Percentiles rank a stretch among this genome's conserved stretches.
phyloP scores from a whole-genome alignment of 257 asterid genomes.

The Jasminum sambac region DNA sequence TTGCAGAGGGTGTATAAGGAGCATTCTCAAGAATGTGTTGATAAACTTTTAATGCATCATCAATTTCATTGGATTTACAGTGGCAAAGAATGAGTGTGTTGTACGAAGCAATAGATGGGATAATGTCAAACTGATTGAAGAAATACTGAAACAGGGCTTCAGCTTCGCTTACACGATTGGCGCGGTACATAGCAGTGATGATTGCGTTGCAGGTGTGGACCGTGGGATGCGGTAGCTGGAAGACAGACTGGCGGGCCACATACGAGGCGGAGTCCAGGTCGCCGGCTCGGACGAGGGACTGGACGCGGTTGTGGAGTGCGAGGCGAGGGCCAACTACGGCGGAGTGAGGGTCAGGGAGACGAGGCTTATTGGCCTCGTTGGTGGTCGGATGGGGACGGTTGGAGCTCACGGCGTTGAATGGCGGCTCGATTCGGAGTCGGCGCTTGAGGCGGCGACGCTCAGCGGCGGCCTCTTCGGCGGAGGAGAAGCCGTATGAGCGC shows the following conservation, averaged over 20 bases:
- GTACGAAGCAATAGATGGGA: conserved; percentile 71
- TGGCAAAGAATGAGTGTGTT: conserved; percentile 66
- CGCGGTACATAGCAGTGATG: conserved; percentile 82
- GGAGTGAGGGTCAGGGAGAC: conserved; percentile 79
- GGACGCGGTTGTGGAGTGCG: conserved; percentile 90
- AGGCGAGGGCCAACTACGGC: conserved; percentile 73
- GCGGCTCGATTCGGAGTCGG: neutral
- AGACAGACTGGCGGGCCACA: conserved; percentile 73
- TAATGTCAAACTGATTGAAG: conserved; percentile 60
- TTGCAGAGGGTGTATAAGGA: conserved; percentile 71
- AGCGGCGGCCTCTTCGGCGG: conserved; percentile 54
- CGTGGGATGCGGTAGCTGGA: conserved; percentile 63
- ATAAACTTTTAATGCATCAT: conserved; percentile 60
- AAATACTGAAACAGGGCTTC: conserved; percentile 78
- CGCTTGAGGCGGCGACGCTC: conserved; percentile 53
- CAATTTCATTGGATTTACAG: conserved; percentile 71
- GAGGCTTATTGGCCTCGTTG: conserved; percentile 44
- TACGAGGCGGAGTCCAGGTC: conserved; percentile 81
- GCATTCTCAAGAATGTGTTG: conserved; percentile 55
- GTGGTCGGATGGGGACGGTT: conserved; percentile 31
- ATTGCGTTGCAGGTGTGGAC: conserved; percentile 94
- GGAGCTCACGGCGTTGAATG: conserved; percentile 35
- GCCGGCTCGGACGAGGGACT: conserved; percentile 80
- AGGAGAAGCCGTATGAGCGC: conserved; percentile 36
- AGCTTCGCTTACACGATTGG: conserved; percentile 57